These are phyloP conservation scores for Mycena albidolilacea DNA, from an alignment of 768 basidiomycete species.

Conservation along the genomic window DNA sequence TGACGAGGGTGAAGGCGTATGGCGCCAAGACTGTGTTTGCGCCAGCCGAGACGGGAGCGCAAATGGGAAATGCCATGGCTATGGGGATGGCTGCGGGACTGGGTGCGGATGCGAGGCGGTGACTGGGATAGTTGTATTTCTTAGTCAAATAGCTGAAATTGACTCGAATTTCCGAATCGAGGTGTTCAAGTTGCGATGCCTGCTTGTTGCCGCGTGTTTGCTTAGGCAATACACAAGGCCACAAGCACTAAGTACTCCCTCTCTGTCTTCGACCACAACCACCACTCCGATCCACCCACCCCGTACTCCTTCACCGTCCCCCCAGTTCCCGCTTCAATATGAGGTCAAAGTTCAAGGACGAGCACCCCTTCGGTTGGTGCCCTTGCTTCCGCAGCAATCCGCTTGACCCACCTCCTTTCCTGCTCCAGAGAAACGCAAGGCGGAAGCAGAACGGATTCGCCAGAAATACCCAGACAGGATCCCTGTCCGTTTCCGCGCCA, in stretches of 20 bases:
- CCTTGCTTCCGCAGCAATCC: constrained; percentile 43
- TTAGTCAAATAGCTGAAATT: background rate
- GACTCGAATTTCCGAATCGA: background rate
- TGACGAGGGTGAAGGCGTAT: constrained; percentile 73
- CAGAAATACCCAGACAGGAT: constrained; percentile 99
- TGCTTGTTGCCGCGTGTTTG: constrained; percentile 24
- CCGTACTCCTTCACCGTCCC: constrained; percentile 40
- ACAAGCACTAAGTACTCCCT: background rate
- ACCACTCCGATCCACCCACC: constrained; percentile 44
- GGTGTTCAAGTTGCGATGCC: background rate
- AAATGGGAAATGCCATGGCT: constrained; percentile 75
- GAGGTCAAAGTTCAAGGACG: constrained; percentile 99
- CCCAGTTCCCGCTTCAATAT: constrained; percentile 56
- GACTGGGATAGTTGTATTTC: background rate
- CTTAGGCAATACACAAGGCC: constrained; percentile 2
- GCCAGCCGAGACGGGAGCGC: constrained; percentile 73
- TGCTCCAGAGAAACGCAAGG: constrained; percentile 95
- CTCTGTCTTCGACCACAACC: constrained; percentile 42
- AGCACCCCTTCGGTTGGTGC: constrained; percentile 94
- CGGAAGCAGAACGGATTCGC: constrained; percentile 97
- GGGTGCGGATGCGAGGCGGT: constrained; percentile 54
- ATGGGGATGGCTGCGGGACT: constrained; percentile 80
- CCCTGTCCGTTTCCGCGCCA: constrained; percentile 74
- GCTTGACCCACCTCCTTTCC: constrained; percentile 50
- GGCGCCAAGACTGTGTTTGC: constrained; percentile 80